phyloP scores from a whole-genome alignment of 805 yeast species.

The Debaryomyces castellii region DNA sequence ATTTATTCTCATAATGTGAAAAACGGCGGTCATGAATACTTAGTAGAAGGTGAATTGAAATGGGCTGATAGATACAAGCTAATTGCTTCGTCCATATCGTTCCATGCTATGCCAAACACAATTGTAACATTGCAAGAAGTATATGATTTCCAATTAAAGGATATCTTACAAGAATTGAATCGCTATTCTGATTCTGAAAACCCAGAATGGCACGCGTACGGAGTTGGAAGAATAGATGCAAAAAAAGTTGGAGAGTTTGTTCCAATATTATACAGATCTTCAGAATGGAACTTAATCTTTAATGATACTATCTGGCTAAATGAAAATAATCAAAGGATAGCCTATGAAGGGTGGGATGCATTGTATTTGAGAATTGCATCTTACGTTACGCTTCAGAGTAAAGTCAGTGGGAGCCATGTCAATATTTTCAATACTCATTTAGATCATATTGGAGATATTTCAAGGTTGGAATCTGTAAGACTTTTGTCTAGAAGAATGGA shows the following conservation, averaged over 20 bases:
- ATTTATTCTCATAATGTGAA: conserved; percentile 47
- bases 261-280: conserved; percentile 31
- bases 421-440: conserved; percentile 43
- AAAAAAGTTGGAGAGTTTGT: conserved; percentile 30
- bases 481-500: conserved; percentile 35
- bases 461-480: conserved; percentile 31
- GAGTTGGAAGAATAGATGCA: conserved; percentile 38
- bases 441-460: conserved; percentile 37
- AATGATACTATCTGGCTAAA: conserved; percentile 39
- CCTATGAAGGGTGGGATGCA: conserved; percentile 45
- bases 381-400: conserved; percentile 29
- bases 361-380: conserved; percentile 40
- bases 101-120: conserved; percentile 22
- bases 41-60: conserved; percentile 33
- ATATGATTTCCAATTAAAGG: conserved; percentile 26
- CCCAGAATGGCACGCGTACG: conserved; percentile 32
- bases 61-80: conserved; percentile 41
- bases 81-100: conserved; percentile 39
- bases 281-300: conserved; percentile 31
- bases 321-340: conserved; percentile 33
- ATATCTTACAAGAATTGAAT: conserved; percentile 25
- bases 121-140: conserved; percentile 41
- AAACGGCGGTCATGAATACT: conserved; percentile 32
- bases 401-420: conserved; percentile 26
- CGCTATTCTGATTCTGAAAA: conserved; percentile 10